A percentile compares a stretch with the other conserved stretches of the same genome.
Evolutionary conservation across 176 grass and related monocot species (phyloP).

Genomic region (Puccinellia tenuiflora): DNA sequence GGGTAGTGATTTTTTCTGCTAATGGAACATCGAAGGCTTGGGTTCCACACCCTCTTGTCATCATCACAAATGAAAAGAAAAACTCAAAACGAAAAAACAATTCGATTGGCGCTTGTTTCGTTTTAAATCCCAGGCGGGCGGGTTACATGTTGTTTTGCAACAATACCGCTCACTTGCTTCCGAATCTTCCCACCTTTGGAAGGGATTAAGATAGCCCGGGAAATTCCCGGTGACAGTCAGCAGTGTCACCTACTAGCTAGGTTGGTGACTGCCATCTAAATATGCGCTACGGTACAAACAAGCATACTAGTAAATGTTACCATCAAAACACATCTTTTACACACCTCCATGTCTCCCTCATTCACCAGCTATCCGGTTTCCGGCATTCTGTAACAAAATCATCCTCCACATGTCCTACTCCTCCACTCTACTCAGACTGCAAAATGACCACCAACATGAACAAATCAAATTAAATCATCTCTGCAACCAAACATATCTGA

Average conservation of each 20-base stretch:
- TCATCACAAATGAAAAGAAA: not conserved
- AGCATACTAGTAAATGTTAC: not conserved
- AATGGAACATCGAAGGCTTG: not conserved
- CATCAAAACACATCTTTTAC: not conserved
- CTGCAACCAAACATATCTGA: not conserved
- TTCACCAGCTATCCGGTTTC: not conserved
- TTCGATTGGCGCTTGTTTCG: not conserved
- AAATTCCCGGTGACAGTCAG: not conserved
- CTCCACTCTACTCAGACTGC: constrained; percentile 29
- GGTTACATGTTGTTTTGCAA: not conserved
- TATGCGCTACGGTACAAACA: not conserved
- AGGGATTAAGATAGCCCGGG: not conserved
- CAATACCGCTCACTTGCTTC: not conserved
- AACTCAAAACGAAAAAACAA: not conserved
- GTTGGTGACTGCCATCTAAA: not conserved
- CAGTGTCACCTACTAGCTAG: not conserved
- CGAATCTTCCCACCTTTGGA: not conserved
- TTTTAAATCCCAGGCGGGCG: not conserved
- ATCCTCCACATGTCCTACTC: not conserved
- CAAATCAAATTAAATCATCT: not conserved
- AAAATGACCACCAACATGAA: not conserved
- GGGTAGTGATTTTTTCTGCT: not conserved
- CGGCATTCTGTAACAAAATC: not conserved
- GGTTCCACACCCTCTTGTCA: not conserved
- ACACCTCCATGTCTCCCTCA: not conserved